Conservation (phyloP, 2,329 filamentous ascomycete genomes). For the Cytospora piceae region DNA sequence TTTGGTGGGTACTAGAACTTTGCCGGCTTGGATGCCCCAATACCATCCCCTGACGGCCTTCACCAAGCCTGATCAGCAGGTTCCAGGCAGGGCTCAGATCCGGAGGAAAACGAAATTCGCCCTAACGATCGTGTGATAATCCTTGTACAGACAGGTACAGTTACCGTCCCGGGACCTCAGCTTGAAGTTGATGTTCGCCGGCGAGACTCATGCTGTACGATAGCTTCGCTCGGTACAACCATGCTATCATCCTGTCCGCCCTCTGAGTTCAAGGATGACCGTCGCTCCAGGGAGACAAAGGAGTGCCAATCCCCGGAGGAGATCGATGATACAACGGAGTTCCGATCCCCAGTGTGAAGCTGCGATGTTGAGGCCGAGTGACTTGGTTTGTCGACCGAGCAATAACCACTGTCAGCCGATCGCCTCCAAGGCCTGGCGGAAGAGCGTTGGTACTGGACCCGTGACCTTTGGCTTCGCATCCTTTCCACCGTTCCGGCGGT, state of each 20-base stretch:
- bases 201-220: neutral
- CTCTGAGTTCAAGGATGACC: neutral
- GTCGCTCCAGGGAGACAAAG: neutral
- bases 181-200: neutral
- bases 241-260: neutral
- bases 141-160: too few species aligned
- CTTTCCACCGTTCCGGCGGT: neutral
- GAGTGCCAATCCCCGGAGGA: neutral
- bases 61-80: neutral
- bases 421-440: neutral
- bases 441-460: neutral
- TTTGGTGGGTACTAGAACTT: neutral
- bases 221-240: neutral
- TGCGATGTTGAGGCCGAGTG: too few species aligned
- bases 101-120: too few species aligned
- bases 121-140: too few species aligned
- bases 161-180: neutral
- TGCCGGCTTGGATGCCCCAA: neutral
- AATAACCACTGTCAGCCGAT: conserved; percentile 26
- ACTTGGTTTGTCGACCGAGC: neutral
- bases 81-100: too few species aligned
- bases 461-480: conserved; percentile 3
- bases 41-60: neutral
- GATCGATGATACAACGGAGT: neutral
- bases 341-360: neutral